phyloP scores from a whole-genome alignment of 1,284 basidiomycete species.

The Mrakiaceae sp. region DNA sequence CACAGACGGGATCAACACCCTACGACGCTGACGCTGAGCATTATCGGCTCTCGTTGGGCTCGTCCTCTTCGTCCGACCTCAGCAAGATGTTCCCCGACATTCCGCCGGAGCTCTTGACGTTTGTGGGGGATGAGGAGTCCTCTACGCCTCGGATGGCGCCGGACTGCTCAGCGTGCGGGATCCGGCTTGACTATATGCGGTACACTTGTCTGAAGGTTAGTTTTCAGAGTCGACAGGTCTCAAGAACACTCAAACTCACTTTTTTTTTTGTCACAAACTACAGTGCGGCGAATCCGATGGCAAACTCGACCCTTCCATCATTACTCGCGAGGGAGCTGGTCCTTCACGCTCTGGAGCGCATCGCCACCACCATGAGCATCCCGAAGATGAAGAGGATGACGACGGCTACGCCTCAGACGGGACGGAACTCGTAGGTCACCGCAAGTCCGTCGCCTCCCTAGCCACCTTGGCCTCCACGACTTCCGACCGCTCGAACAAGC shows the following conservation, averaged over 20 bases:
- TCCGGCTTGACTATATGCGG: constrained; percentile 59
- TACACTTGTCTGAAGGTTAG: constrained; percentile 66
- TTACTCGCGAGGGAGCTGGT: background rate
- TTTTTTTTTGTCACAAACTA: background rate
- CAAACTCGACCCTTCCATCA: background rate
- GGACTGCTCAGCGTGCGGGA: constrained; percentile 67
- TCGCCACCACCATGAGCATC: background rate
- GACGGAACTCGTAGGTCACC: constrained; percentile 12
- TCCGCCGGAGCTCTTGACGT: constrained; percentile 46
- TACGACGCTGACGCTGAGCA: background rate
- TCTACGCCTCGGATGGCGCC: constrained; percentile 51
- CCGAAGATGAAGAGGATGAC: constrained; percentile 6
- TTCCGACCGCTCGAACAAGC: background rate
- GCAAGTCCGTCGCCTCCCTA: constrained; percentile 7
- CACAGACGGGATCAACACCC: background rate
- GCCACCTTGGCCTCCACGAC: background rate
- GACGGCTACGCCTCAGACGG: constrained; percentile 17
- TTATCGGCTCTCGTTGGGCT: background rate
- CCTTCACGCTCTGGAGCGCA: background rate
- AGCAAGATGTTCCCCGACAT: constrained; percentile 36
- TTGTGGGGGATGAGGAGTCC: constrained; percentile 32
- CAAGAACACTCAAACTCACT: constrained; percentile 17
- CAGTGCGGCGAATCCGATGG: constrained; percentile 4
- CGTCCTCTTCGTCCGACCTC: constrained; percentile 21
- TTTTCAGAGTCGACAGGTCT: constrained; percentile 31